phyloP scores from a whole-genome alignment of 345 rosid genomes.

The Dimocarpus longan region DNA sequence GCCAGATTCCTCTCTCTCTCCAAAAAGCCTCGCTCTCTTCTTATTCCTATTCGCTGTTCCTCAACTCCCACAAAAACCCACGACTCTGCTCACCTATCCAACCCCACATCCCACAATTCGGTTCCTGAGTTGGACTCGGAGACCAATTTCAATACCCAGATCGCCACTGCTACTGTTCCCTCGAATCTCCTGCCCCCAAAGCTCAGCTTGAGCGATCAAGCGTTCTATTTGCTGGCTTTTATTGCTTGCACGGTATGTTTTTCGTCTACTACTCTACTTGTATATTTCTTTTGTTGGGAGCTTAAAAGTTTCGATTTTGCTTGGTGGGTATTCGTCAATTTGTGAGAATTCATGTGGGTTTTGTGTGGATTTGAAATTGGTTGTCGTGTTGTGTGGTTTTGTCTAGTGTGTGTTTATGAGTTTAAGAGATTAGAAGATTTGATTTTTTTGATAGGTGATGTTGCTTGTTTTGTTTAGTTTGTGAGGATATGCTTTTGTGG shows the following conservation, averaged over 20 bases:
- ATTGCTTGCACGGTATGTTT: constrained; percentile 79
- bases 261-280: not conserved
- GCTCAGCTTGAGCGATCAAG: constrained; percentile 67
- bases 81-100: constrained; percentile 12
- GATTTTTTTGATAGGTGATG: not conserved
- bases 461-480: not conserved
- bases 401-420: not conserved
- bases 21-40: constrained; percentile 30
- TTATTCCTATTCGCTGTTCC: constrained; percentile 35
- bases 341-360: not conserved
- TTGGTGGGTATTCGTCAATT: constrained; percentile 1
- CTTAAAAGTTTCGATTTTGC: not conserved
- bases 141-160: constrained; percentile 48
- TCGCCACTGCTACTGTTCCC: constrained; percentile 53
- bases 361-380: not conserved
- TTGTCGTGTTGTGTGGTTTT: not conserved
- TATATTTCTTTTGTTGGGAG: not conserved
- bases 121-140: constrained; percentile 31
- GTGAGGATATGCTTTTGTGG: constrained; percentile 5
- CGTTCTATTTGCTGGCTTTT: constrained; percentile 73
- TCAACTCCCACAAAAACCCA: constrained; percentile 27
- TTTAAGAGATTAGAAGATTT: not conserved
- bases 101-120: constrained; percentile 25
- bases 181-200: constrained; percentile 41
- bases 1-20: constrained; percentile 25